These are phyloP conservation scores for Xylaria sp. DNA, from an alignment of 495 filamentous ascomycete species.

Conservation along the genomic window DNA sequence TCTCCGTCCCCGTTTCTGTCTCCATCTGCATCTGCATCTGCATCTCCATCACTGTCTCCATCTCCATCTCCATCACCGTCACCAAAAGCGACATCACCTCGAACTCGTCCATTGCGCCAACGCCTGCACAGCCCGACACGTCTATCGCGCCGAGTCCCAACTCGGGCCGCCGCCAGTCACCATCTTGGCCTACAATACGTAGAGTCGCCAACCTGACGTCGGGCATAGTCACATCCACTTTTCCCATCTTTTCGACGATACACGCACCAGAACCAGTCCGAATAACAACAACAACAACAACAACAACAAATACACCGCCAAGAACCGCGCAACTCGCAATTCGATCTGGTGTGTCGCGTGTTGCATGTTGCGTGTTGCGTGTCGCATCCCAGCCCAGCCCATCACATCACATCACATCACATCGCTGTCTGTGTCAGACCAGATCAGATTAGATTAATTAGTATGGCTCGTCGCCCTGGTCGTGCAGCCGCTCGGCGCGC, in stretches of 20 bases:
- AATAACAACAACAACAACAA: no score
- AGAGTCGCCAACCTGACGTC: not conserved
- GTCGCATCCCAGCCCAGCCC: no score
- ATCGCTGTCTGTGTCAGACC: not conserved
- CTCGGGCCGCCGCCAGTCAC: not conserved
- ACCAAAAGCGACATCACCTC: not conserved
- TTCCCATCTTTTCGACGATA: not conserved
- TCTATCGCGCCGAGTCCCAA: not conserved
- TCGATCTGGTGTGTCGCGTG: not conserved
- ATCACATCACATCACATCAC: no score
- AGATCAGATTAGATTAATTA: no score
- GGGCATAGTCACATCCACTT: not conserved
- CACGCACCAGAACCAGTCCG: not conserved
- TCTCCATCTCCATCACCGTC: not conserved
- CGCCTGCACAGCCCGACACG: not conserved
- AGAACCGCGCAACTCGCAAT: not conserved
- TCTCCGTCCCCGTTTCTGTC: no score
- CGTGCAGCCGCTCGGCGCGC: constrained; percentile 54
- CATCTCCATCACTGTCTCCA: constrained; percentile 3
- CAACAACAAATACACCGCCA: not conserved
- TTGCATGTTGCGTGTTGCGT: no score
- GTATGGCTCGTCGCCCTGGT: constrained; percentile 50
- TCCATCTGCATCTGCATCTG: no score
- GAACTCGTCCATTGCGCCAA: not conserved
- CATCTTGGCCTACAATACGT: not conserved